Evolutionary conservation across 805 yeast genomes (phyloP).

Genomic region (Saccharomycopsis fibuligera): DNA sequence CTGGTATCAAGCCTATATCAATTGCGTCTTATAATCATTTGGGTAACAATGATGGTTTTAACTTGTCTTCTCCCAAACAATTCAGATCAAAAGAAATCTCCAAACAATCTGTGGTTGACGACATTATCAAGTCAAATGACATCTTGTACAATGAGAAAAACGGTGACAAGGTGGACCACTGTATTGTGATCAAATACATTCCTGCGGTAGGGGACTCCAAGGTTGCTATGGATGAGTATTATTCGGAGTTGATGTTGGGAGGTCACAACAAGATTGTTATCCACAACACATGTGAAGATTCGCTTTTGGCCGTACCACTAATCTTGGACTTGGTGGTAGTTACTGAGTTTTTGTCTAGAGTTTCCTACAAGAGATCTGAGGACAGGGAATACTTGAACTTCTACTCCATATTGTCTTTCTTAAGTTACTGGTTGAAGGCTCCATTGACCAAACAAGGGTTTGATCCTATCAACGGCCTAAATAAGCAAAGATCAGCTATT

Average conservation of each 20-base stretch:
- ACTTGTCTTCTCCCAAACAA: slow-evolving; percentile 85
- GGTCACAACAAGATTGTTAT: slow-evolving; percentile 93
- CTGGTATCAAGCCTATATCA: slow-evolving; percentile 92
- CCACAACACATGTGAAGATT: slow-evolving; percentile 95
- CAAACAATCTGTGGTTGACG: slow-evolving; percentile 88
- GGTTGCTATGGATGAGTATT: slow-evolving; percentile 98
- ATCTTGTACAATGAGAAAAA: slow-evolving; percentile 74
- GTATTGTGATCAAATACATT: slow-evolving; percentile 90
- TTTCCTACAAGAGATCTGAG: slow-evolving; percentile 59
- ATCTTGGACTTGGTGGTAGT: slow-evolving; percentile 87
- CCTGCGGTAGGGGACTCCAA: slow-evolving; percentile 94
- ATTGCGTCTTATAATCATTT: slow-evolving; percentile 94
- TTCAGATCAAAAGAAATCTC: slow-evolving; percentile 94
- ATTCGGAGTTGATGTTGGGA: slow-evolving; percentile 94
- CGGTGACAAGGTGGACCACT: slow-evolving; percentile 81
- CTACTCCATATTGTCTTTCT: slow-evolving; percentile 80
- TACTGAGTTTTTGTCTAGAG: slow-evolving; percentile 86
- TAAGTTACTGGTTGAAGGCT: slow-evolving; percentile 95
- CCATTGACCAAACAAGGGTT: slow-evolving; percentile 89
- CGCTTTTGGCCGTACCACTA: slow-evolving; percentile 88
- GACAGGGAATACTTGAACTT: slow-evolving; percentile 51
- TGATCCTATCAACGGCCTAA: slow-evolving; percentile 86
- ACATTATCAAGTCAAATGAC: slow-evolving; percentile 81
- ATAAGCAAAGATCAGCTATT: slow-evolving; percentile 88
- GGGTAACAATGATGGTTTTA: slow-evolving; percentile 95